These are phyloP conservation scores for Mycena polygramma DNA, from an alignment of 768 basidiomycete genomes.

Conservation along the genomic window DNA sequence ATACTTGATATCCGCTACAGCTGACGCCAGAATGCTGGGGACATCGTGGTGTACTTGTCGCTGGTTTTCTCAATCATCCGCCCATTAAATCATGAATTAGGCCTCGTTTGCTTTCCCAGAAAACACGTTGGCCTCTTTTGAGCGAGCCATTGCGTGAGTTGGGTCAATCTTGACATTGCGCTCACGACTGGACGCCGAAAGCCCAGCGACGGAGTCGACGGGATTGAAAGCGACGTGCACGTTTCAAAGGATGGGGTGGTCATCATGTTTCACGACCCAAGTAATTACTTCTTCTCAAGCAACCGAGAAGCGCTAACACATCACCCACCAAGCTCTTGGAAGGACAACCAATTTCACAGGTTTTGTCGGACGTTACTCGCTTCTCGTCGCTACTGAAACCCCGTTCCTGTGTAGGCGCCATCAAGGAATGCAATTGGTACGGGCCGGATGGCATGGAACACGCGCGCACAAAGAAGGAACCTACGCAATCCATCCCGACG, in stretches of 20 bases:
- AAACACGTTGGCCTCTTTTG: slow-evolving; percentile 81
- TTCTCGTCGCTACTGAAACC: background rate
- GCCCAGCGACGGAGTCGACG: slow-evolving; percentile 32
- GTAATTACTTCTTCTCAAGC: slow-evolving; percentile 46
- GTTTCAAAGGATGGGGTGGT: slow-evolving; percentile 74
- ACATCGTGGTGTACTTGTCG: slow-evolving; percentile 41
- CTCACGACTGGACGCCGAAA: background rate
- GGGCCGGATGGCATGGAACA: slow-evolving; percentile 64
- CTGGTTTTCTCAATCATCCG: background rate
- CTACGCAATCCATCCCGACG: slow-evolving; percentile 76
- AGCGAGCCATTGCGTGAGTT: slow-evolving; percentile 67
- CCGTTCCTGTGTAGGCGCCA: slow-evolving; percentile 57
- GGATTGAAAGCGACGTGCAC: slow-evolving; percentile 67
- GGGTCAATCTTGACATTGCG: too few species aligned
- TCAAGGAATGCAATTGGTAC: slow-evolving; percentile 63
- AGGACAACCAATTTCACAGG: slow-evolving; percentile 71
- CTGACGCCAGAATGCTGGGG: slow-evolving; percentile 61
- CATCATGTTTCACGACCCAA: slow-evolving; percentile 82
- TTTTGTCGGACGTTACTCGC: slow-evolving; percentile 19
- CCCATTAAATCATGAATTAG: slow-evolving; percentile 46
- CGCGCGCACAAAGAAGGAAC: slow-evolving; percentile 70
- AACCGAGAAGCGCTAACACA: slow-evolving; percentile 13
- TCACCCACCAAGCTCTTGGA: slow-evolving; percentile 56
- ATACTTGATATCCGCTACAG: background rate
- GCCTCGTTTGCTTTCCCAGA: slow-evolving; percentile 76